These are phyloP conservation scores for Choiromyces venosus DNA, from an alignment of 495 filamentous ascomycete genomes.

Conservation along the genomic window DNA sequence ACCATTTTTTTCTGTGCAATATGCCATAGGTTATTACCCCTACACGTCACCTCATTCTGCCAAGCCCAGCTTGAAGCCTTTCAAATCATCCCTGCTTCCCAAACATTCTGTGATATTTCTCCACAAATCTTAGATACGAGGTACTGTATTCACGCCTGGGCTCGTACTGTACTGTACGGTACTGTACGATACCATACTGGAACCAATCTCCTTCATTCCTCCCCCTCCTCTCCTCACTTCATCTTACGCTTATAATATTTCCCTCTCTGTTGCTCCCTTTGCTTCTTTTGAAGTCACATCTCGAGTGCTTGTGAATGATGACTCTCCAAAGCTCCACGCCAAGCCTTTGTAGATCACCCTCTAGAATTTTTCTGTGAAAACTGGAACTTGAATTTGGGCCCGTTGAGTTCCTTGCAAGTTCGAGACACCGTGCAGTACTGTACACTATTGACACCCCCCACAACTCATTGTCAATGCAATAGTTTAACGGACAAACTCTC, in stretches of 20 bases:
- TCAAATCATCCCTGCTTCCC: too few relatives aligned
- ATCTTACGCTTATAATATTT: background rate
- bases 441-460: background rate
- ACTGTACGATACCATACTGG: background rate
- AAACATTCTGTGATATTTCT: too few relatives aligned
- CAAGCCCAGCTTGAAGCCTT: too few relatives aligned
- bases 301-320: background rate
- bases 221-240: background rate
- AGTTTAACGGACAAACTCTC: background rate
- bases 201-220: background rate
- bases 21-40: too few relatives aligned
- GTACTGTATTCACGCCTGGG: too few relatives aligned
- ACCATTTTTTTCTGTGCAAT: too few relatives aligned
- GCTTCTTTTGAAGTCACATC: background rate
- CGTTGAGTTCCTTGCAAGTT: background rate
- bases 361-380: background rate
- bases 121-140: too few relatives aligned
- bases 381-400: background rate
- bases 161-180: too few relatives aligned
- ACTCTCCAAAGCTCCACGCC: background rate
- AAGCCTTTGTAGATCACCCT: background rate
- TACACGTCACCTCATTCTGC: too few relatives aligned
- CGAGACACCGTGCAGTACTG: background rate
- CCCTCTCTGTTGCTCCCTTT: background rate
- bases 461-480: background rate